Evolutionary conservation across 129 eudicot species (phyloP), one percentile per base, ranked within the genome.

Genomic region (Flaveria bidentis): DNA sequence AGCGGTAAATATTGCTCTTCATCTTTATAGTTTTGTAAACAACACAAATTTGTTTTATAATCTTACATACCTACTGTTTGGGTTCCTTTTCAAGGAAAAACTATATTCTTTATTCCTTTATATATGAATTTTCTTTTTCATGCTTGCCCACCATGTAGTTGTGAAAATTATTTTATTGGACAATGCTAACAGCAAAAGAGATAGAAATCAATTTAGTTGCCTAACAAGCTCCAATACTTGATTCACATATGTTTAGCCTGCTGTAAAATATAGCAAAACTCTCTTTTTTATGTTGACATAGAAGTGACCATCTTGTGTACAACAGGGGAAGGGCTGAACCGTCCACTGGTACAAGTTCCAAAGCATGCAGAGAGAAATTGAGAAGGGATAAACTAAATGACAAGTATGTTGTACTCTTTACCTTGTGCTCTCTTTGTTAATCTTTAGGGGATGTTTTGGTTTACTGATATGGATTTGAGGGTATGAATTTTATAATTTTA

Each of bases 301-400:
- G 36, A n/a, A 68, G 28, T 66, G 36, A 14, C 41, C 42, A 7
- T 49, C 39, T 70, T 65, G 42, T 71, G 75, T 80, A 65, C 69
- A 51, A 76, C 89, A 92, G 97, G 79, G 76, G 51, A 51, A 87
- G 96, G 79, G 45, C 87, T 76, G 96, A 89, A 71, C 78, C 87
- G 8, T 77, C 87, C 77, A 80, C 81, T 75, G 71, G 83, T 62
- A 78, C 96, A 56, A 87, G 90, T 56, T 87, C 96, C 75, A 92
- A 89, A 87, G 97, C 96, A 28, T 86, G 93, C 88, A 81, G 97
- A 76, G 97, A 92, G 77, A 92, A 92, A 82, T 67, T 84, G 85
- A 87, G 97, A 20, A 84, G 96, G 78, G 96, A 89, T 75, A 86
- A 79, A 76, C 88, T 92, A 33, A 92, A 92, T 80, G 96, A 89